A percentile compares a stretch with the other conserved stretches of the same genome.
These are phyloP conservation scores for Zygosaccharomyces sapae DNA, from an alignment of 1,139 yeast genomes.

Conservation along the genomic window DNA sequence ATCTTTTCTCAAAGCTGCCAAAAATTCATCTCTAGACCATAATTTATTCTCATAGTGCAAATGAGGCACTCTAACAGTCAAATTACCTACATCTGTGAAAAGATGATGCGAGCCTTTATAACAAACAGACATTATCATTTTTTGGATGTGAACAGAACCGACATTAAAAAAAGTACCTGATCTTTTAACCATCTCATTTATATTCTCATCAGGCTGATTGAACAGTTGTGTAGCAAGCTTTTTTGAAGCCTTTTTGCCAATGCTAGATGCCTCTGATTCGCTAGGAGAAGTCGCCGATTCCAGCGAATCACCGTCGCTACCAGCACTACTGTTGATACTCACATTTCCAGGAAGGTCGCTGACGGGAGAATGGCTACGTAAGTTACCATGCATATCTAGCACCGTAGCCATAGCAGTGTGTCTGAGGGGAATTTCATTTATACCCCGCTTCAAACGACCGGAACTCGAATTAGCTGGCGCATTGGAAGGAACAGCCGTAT, in stretches of 20 bases:
- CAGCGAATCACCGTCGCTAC: constrained; percentile 18
- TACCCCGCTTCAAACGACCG: not conserved
- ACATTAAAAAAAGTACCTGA: constrained; percentile 66
- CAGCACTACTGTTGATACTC: constrained; percentile 6
- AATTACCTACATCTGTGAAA: constrained; percentile 67
- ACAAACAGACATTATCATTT: constrained; percentile 57
- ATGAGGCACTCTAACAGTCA: constrained; percentile 62
- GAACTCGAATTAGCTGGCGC: not conserved
- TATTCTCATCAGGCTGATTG: constrained; percentile 36
- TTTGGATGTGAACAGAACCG: constrained; percentile 52
- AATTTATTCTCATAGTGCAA: constrained; percentile 60
- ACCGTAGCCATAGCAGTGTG: constrained; percentile 13
- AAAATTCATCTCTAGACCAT: constrained; percentile 76
- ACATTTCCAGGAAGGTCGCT: constrained; percentile 9
- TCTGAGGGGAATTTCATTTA: not conserved
- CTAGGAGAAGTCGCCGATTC: constrained; percentile 18
- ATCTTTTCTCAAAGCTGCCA: constrained; percentile 60
- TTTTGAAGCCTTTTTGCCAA: constrained; percentile 11
- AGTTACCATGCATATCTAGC: constrained; percentile 6
- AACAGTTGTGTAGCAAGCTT: constrained; percentile 14
- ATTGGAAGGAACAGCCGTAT: not conserved
- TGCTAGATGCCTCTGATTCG: constrained; percentile 6
- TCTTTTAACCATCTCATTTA: constrained; percentile 57
- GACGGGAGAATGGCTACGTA: constrained; percentile 10
- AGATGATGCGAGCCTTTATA: constrained; percentile 71